phyloP scores from a whole-genome alignment of 305 asterid species.

The Caryopteris hybrid region DNA sequence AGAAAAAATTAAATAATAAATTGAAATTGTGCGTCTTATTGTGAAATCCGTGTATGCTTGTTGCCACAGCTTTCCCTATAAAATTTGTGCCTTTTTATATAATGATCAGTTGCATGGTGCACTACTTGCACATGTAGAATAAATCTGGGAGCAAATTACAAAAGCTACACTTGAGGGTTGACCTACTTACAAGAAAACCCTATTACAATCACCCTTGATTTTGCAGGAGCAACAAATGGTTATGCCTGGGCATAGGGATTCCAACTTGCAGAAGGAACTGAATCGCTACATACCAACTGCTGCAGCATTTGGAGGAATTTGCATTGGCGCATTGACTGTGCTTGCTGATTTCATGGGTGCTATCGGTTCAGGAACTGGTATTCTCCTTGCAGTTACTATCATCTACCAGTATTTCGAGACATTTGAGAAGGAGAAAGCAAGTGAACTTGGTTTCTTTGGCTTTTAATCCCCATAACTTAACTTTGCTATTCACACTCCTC shows the following conservation, averaged over 20 bases:
- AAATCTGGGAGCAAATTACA: no score
- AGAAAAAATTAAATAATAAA: no score
- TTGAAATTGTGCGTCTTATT: no score
- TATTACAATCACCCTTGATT: not conserved
- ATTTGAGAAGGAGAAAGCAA: constrained; percentile 61
- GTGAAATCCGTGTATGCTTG: no score
- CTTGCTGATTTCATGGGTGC: constrained; percentile 63
- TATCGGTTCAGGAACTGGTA: constrained; percentile 62
- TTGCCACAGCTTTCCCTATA: no score
- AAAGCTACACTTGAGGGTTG: no score
- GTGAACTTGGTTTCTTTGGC: constrained; percentile 58
- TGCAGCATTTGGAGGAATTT: constrained; percentile 58
- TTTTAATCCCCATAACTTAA: constrained; percentile 16
- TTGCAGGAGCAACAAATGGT: constrained; percentile 69
- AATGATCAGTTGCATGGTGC: no score
- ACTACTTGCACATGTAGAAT: no score
- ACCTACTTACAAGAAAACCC: no score
- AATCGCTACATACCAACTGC: constrained; percentile 55
- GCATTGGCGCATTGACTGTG: constrained; percentile 59
- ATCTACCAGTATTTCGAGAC: constrained; percentile 61
- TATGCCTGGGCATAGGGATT: constrained; percentile 61
- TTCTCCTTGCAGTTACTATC: constrained; percentile 51
- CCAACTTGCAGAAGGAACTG: constrained; percentile 51
- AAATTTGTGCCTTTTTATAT: no score
- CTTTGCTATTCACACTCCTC: not conserved